phyloP scores from a whole-genome alignment of 768 basidiomycete species.

The Tulasnella calospora region DNA sequence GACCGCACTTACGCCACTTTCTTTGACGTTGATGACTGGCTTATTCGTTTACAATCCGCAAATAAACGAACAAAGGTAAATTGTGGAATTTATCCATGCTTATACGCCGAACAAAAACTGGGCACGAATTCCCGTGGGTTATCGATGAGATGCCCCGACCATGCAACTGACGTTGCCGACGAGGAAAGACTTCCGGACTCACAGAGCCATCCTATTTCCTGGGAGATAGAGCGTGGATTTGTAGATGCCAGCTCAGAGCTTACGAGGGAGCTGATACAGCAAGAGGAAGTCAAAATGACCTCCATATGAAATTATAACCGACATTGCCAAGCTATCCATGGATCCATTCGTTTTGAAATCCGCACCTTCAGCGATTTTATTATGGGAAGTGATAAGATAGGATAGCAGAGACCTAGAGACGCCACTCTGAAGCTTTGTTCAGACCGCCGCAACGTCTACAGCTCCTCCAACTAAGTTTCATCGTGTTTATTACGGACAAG shows the following conservation, averaged over 20 bases:
- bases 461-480: not conserved
- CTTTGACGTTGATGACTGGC: no score
- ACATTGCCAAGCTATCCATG: not conserved
- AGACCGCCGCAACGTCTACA: not conserved
- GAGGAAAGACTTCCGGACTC: not conserved
- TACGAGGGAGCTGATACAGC: not conserved
- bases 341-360: not conserved
- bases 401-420: not conserved
- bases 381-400: not conserved
- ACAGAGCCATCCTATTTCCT: no score
- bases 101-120: not conserved
- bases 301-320: not conserved
- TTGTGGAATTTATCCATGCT: no score
- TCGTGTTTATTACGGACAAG: not conserved
- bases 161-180: not conserved
- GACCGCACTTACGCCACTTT: not conserved
- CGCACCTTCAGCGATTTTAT: not conserved
- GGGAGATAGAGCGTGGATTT: no score
- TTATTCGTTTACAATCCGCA: no score
- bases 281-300: no score
- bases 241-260: no score
- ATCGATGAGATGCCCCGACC: not conserved
- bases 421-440: not conserved
- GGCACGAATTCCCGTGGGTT: not conserved
- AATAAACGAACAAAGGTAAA: not conserved